Conservation (phyloP, 163 green algal genomes). For the Chloromonas sp. region DNA sequence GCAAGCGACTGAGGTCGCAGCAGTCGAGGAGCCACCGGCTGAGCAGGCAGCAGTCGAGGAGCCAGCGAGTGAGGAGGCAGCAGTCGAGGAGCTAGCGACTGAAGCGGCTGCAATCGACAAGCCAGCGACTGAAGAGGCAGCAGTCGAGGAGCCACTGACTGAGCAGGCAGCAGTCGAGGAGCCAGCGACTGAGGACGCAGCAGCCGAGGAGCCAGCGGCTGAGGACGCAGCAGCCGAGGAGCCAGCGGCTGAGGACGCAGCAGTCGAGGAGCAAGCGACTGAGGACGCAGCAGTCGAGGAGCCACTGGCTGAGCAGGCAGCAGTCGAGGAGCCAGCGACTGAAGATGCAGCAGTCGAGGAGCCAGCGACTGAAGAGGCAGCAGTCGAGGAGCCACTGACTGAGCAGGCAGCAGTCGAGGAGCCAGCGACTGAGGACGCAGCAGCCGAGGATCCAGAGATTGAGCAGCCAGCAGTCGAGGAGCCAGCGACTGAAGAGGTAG, state of each 20-base stretch:
- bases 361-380: too few relatives aligned
- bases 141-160: background rate
- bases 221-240: background rate
- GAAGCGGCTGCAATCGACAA: background rate
- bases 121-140: background rate
- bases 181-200: background rate
- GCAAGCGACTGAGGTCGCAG: background rate
- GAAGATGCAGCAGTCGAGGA: too few relatives aligned
- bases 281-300: background rate
- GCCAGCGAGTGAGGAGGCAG: conserved; percentile 3
- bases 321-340: background rate
- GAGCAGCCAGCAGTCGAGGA: too few relatives aligned
- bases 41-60: background rate
- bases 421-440: background rate
- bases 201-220: background rate
- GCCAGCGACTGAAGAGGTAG: too few relatives aligned
- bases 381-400: too few relatives aligned
- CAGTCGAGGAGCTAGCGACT: background rate
- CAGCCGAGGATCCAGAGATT: background rate
- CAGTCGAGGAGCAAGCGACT: background rate
- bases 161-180: conserved; percentile 3
- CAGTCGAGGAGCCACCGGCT: background rate
- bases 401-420: background rate
- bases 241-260: background rate
- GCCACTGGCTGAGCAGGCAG: background rate